Evolutionary conservation across 345 rosid species (phyloP).

Genomic region (Gossypium rotundifolium): DNA sequence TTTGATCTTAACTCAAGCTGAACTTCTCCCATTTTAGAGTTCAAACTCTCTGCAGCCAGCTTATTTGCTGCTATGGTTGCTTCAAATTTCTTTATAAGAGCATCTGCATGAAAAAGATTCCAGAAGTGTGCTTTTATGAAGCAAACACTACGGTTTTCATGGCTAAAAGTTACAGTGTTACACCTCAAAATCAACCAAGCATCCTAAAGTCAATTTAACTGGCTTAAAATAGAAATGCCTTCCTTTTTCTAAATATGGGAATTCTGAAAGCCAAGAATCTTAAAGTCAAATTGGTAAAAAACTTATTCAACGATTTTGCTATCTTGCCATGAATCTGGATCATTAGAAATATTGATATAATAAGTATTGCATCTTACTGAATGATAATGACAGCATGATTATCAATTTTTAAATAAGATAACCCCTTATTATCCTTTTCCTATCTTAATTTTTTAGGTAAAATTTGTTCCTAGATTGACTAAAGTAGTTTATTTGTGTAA

Average conservation of each 20-base stretch:
- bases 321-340: background rate
- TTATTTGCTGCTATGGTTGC: constrained; percentile 32
- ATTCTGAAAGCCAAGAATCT: background rate
- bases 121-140: constrained; percentile 5
- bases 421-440: background rate
- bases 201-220: background rate
- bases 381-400: background rate
- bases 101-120: constrained; percentile 39
- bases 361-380: background rate
- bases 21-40: constrained; percentile 50
- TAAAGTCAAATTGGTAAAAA: background rate
- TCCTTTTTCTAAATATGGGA: background rate
- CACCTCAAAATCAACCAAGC: constrained; percentile 2
- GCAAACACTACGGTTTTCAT: background rate
- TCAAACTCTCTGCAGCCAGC: constrained; percentile 44
- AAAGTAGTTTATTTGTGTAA: background rate
- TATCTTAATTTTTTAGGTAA: background rate
- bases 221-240: background rate
- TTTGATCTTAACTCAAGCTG: constrained; percentile 42
- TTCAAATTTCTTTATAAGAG: constrained; percentile 44
- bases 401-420: background rate
- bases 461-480: background rate
- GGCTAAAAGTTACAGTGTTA: background rate
- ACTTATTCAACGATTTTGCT: background rate
- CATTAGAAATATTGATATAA: background rate